Percentiles rank a stretch among this genome's conserved stretches.
Evolutionary conservation across 2,329 filamentous ascomycete species (phyloP).

Genomic region (Alternaria solani): DNA sequence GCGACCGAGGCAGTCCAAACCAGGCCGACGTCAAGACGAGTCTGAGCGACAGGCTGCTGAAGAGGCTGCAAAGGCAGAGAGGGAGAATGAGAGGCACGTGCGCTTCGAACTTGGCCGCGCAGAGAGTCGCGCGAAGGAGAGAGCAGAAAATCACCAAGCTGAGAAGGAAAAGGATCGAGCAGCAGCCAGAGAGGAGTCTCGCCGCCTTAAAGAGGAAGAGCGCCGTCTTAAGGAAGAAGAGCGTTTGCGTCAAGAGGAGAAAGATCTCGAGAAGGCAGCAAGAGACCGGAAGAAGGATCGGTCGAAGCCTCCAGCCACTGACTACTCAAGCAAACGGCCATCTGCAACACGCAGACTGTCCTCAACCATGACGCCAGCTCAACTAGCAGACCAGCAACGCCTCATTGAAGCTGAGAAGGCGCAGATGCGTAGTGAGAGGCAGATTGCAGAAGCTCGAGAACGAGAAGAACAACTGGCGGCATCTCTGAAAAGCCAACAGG

Average conservation of each 20-base stretch:
- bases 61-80: slow-evolving; percentile 24
- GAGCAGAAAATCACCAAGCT: slow-evolving; percentile 28
- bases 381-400: slow-evolving; percentile 25
- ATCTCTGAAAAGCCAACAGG: slow-evolving; percentile 32
- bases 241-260: slow-evolving; percentile 19
- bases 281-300: slow-evolving; percentile 30
- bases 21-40: slow-evolving; percentile 36
- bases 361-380: slow-evolving; percentile 23
- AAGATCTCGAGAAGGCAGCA: slow-evolving; percentile 11
- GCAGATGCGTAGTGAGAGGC: slow-evolving; percentile 35
- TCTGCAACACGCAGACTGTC: slow-evolving; percentile 30
- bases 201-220: slow-evolving; percentile 24
- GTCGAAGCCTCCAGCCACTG: slow-evolving; percentile 26
- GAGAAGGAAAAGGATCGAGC: slow-evolving; percentile 33
- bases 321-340: slow-evolving; percentile 24
- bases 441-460: slow-evolving; percentile 34
- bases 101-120: slow-evolving; percentile 37
- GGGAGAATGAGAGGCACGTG: slow-evolving; percentile 38
- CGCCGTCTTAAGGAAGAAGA: slow-evolving; percentile 31
- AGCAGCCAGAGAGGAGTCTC: slow-evolving; percentile 26
- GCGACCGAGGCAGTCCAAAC: slow-evolving; percentile 28
- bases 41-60: slow-evolving; percentile 28
- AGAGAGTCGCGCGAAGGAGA: slow-evolving; percentile 29
- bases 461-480: slow-evolving; percentile 34
- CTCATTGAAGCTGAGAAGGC: slow-evolving; percentile 31